These are phyloP conservation scores for Austropuccinia psidii DNA, from an alignment of 1,284 basidiomycete genomes.

Conservation along the genomic window DNA sequence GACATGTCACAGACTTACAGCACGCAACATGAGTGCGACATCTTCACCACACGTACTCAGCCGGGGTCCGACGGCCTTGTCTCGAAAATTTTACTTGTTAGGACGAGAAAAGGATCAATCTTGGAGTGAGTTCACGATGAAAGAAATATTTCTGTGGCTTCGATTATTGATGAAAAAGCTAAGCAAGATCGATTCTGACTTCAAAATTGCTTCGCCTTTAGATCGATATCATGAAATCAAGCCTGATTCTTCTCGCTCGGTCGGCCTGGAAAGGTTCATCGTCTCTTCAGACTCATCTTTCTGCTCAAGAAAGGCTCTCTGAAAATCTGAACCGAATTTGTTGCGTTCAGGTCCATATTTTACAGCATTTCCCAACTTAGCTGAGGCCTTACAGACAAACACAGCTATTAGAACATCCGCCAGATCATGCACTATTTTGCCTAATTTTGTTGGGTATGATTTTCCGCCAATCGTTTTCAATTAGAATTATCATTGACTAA, in stretches of 20 bases:
- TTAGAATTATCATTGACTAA: not conserved
- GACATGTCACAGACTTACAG: too few species aligned
- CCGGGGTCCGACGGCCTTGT: too few species aligned
- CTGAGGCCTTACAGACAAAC: conserved; percentile 72
- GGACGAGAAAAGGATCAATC: too few species aligned
- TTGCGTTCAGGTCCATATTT: conserved; percentile 75
- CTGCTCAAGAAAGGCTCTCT: not conserved
- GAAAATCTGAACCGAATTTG: not conserved
- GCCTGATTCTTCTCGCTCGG: conserved; percentile 42
- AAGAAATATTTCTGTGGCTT: too few species aligned
- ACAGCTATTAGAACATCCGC: conserved; percentile 81
- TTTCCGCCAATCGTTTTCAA: not conserved
- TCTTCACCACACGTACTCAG: too few species aligned
- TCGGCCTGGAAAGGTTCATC: conserved; percentile 52
- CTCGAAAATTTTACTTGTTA: too few species aligned
- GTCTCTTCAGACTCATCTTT: not conserved
- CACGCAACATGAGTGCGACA: too few species aligned
- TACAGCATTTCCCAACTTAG: conserved; percentile 82
- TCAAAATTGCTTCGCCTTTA: conserved; percentile 42
- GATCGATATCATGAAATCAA: conserved; percentile 40
- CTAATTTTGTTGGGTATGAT: conserved; percentile 80
- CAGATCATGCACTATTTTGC: conserved; percentile 82
- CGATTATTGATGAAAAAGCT: too few species aligned
- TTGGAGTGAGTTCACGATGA: too few species aligned
- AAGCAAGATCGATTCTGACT: too few species aligned